These are phyloP conservation scores for Trichoderma arundinaceum DNA, from an alignment of 2,329 filamentous ascomycete genomes.

Conservation along the genomic window DNA sequence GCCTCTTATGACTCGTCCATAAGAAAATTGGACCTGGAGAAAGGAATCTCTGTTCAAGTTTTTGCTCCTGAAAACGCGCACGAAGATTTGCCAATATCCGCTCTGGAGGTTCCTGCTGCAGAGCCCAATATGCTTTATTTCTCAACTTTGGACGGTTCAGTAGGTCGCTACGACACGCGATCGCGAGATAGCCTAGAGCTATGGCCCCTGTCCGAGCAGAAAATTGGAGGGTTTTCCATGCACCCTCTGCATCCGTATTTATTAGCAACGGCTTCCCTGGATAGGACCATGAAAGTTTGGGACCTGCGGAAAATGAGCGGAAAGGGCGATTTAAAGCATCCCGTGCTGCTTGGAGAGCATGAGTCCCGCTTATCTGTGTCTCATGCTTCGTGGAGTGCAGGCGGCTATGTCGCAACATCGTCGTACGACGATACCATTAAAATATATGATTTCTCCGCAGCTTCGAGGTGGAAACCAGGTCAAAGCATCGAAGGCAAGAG, in stretches of 20 bases:
- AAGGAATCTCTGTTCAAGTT: constrained; percentile 78
- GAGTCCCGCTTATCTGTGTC: constrained; percentile 83
- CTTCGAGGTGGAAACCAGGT: constrained; percentile 63
- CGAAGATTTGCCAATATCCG: constrained; percentile 80
- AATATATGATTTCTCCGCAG: constrained; percentile 77
- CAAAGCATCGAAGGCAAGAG: constrained; percentile 62
- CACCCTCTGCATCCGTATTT: constrained; percentile 82
- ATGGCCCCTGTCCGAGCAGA: constrained; percentile 84
- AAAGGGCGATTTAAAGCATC: constrained; percentile 63
- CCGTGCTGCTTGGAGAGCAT: constrained; percentile 79
- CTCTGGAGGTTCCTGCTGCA: constrained; percentile 75
- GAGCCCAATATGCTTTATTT: constrained; percentile 81
- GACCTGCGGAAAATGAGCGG: constrained; percentile 81
- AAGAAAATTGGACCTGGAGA: constrained; percentile 81
- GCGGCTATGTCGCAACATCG: constrained; percentile 85
- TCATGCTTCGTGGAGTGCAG: constrained; percentile 86
- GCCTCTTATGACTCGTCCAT: constrained; percentile 94
- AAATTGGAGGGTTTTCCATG: constrained; percentile 91
- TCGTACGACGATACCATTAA: constrained; percentile 97
- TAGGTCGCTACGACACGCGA: constrained; percentile 82
- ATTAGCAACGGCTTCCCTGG: constrained; percentile 85
- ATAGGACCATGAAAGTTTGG: constrained; percentile 90
- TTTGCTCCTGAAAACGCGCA: constrained; percentile 74
- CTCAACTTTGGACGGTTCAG: constrained; percentile 79
- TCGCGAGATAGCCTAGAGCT: constrained; percentile 63